A percentile compares a stretch with the other conserved stretches of the same genome.
These are phyloP conservation scores for Tuber borchii DNA, from an alignment of 495 filamentous ascomycete genomes.

Conservation along the genomic window DNA sequence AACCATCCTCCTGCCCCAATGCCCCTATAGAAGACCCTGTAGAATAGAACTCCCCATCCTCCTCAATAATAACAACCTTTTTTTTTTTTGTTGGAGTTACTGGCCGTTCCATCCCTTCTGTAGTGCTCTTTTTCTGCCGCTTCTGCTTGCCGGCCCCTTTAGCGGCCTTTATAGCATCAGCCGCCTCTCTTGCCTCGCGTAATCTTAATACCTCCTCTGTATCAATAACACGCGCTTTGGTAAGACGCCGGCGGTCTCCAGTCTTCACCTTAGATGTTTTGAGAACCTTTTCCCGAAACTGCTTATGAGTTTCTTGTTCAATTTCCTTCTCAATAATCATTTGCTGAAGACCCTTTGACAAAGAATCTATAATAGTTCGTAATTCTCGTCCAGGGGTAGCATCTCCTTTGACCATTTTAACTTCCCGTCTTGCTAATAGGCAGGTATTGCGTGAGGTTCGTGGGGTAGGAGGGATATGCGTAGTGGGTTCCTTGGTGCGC, in stretches of 20 bases:
- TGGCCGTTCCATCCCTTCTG: constrained; percentile 1
- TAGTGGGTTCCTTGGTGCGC: not conserved
- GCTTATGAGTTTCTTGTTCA: too few relatives aligned
- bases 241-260: too few relatives aligned
- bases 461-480: not conserved
- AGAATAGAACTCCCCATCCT: not conserved
- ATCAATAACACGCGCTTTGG: constrained; percentile 17
- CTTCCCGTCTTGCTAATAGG: not conserved
- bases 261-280: too few relatives aligned
- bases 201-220: constrained; percentile 16
- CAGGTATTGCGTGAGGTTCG: not conserved
- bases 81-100: constrained; percentile 1
- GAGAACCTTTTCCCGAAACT: too few relatives aligned
- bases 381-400: not conserved
- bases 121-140: constrained; percentile 10
- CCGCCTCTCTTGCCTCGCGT: constrained; percentile 10
- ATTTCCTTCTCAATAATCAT: too few relatives aligned
- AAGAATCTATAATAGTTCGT: too few relatives aligned
- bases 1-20: constrained; percentile 13
- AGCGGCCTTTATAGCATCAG: constrained; percentile 13
- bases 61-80: constrained; percentile 12
- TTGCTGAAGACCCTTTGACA: too few relatives aligned
- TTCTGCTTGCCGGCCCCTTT: not conserved
- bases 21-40: not conserved
- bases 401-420: not conserved